Conservation (phyloP, 2,329 filamentous ascomycete genomes). For the Fusarium incarnatum region DNA sequence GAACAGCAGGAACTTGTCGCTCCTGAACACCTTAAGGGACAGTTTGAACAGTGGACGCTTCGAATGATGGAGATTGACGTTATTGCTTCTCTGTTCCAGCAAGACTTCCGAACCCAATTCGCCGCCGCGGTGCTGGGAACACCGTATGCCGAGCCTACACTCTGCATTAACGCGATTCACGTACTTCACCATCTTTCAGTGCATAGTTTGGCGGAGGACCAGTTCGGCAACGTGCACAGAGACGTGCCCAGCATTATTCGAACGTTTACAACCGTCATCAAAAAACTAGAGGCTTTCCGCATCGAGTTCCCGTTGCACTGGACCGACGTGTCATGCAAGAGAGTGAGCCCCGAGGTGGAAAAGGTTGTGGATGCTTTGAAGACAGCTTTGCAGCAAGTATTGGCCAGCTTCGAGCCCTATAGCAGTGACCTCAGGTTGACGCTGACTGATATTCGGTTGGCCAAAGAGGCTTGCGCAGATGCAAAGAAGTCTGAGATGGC, state of each 20-base stretch:
- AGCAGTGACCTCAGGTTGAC: constrained; percentile 76
- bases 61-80: constrained; percentile 61
- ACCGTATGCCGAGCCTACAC: constrained; percentile 75
- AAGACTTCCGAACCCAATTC: constrained; percentile 74
- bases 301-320: constrained; percentile 73
- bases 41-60: constrained; percentile 62
- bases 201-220: constrained; percentile 81
- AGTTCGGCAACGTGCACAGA: constrained; percentile 85
- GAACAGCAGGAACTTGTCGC: constrained; percentile 67
- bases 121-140: constrained; percentile 76
- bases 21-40: constrained; percentile 60
- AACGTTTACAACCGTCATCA: constrained; percentile 75
- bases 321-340: constrained; percentile 76
- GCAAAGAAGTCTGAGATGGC: constrained; percentile 49
- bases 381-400: constrained; percentile 71
- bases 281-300: constrained; percentile 76
- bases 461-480: constrained; percentile 70
- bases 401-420: constrained; percentile 81
- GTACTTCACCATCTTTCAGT: constrained; percentile 76
- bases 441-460: constrained; percentile 77
- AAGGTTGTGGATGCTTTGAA: constrained; percentile 74
- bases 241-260: constrained; percentile 82
- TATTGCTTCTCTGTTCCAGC: constrained; percentile 76
- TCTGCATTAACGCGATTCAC: constrained; percentile 78
- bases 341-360: constrained; percentile 75